Evolutionary conservation across 805 yeast genomes (phyloP), one percentile per base, ranked within the genome.

Genomic region (Tetrapisispora phaffii): DNA sequence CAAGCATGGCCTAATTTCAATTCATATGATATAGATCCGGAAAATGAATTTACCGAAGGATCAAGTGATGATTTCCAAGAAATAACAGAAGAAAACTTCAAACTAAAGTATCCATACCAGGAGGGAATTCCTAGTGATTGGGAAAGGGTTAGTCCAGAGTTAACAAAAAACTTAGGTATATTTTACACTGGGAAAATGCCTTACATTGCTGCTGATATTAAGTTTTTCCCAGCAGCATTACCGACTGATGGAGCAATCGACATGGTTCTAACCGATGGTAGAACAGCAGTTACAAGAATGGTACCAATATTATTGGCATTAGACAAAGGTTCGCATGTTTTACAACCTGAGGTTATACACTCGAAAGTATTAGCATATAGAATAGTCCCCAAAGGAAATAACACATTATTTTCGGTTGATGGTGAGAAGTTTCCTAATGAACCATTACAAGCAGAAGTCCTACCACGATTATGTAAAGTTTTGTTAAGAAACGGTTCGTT

Each of bases 171-270:
- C 44, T 58, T 86, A 40, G 79, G 78, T 36, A 75, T 88, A 23
- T 85, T 89, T 53, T 93, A 90, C 59, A 83, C 85, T 2, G 97
- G 97, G 2, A 85, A 88, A 50, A 82, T 90, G 90, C 97, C 97
- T 3, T 85, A 80, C 64, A 74, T 93, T 57, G 79, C 96, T 2
- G 74, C 79, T 34, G 95, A 84, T 53, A 79, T 82, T 1, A 82
- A 82, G 54, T 86, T 90, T 58, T 93, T 93, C 68, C 98, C 98
- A 1, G 95, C 94, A 1, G 88, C 96, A 1, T 70, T 86, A 45
- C 96, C 96, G 1, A 72, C 76, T 49, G 98, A 93, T 66, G 96
- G 96, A 3, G 66, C 80, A 3, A 78, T 93, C 74, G 98, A 93
- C 63, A 58, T 90, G 62, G 75, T 90, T 17, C 62, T 85, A 26